A percentile compares a stretch with the other conserved stretches of the same genome.
phyloP scores from a whole-genome alignment of 2,329 filamentous ascomycete genomes.

The Laburnicola sp. region DNA sequence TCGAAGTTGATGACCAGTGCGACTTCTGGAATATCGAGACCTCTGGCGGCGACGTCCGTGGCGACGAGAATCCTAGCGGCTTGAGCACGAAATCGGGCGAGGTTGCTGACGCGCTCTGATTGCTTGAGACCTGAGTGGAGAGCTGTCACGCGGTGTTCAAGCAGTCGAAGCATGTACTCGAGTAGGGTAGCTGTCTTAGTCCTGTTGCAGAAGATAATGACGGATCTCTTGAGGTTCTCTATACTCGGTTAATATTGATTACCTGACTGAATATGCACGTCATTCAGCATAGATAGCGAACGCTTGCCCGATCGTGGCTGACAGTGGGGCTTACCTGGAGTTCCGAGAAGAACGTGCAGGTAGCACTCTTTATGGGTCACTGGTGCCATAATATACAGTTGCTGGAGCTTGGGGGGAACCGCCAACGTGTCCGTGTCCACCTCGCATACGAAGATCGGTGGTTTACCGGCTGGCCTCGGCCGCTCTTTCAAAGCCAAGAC shows the following conservation, averaged over 20 bases:
- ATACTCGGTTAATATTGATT: too few species aligned
- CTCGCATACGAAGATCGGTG: slow-evolving; percentile 86
- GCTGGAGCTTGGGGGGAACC: slow-evolving; percentile 77
- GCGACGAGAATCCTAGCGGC: slow-evolving; percentile 90
- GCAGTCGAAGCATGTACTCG: slow-evolving; percentile 81
- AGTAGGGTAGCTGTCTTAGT: slow-evolving; percentile 86
- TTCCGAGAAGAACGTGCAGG: slow-evolving; percentile 84
- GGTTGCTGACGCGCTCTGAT: slow-evolving; percentile 79
- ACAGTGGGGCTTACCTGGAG: slow-evolving; percentile 41
- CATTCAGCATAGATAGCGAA: too few species aligned
- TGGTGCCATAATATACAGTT: slow-evolving; percentile 85
- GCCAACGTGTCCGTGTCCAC: slow-evolving; percentile 73
- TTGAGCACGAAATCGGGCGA: slow-evolving; percentile 86
- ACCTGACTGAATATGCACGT: too few species aligned
- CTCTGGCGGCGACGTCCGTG: slow-evolving; percentile 91
- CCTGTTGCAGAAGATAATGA: slow-evolving; percentile 94
- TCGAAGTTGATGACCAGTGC: slow-evolving; percentile 93
- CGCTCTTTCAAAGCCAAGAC: slow-evolving; percentile 83
- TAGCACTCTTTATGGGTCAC: slow-evolving; percentile 95
- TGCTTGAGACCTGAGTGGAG: slow-evolving; percentile 88
- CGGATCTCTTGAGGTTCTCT: slow-evolving; percentile 71
- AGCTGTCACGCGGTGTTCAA: slow-evolving; percentile 87
- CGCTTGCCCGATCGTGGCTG: too few species aligned
- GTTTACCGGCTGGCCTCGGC: slow-evolving; percentile 70
- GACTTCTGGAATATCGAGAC: slow-evolving; percentile 93